Base-by-base conservation (phyloP, 2,329 filamentous ascomycete species). In the Calonectria henricotiae region DNA sequence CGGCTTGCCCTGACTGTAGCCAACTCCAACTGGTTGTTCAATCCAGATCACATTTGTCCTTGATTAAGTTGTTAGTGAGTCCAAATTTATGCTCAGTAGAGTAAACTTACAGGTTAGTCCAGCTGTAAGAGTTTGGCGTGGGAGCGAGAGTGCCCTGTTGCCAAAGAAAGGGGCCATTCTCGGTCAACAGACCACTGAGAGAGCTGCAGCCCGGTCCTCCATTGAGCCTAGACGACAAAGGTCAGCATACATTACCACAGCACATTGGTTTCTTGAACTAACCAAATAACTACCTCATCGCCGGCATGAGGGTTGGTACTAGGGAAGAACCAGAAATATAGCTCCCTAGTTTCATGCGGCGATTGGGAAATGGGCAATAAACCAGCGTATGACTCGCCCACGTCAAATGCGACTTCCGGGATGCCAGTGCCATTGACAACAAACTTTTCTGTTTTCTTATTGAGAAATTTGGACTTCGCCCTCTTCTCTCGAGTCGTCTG, bases 121-220 rank as follows among this genome's bases (percentile, higher is more conserved):
- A 95, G n/a, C 88, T 88, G 83, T 91, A 95, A 0, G 88, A 86
- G 78, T 95, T 95, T 51, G 85, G 82, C 0, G 90, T 85, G 0
- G 93, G 92, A 20, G 86, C 85, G 66, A 86, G 88, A 0, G 92
- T 95, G 39, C 94, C 94, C 13, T 89, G 86, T 78, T 92, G 89
- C 91, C 92, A 94, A 5, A 88, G 68, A 76, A 94, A 92, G 0
- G 93, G 92, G 0, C 94, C 93, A 75, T 94, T 95, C 75, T 96
- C 93, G 62, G 94, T 92, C 11, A 96, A 80, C 1, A 95, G 35
- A 15, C 76, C 76, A 5, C 72, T 76, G 0, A 77, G 72, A 15
- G 76, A 77, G 49, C 76, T 77, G 49, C 76, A 77, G 11, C 76
- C 76, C 0, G 76, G 76, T 1, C 76, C 76, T 62, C 76, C 76